Evolutionary conservation across 163 green algal genomes (phyloP).

Genomic region (Scenedesmus sp.): DNA sequence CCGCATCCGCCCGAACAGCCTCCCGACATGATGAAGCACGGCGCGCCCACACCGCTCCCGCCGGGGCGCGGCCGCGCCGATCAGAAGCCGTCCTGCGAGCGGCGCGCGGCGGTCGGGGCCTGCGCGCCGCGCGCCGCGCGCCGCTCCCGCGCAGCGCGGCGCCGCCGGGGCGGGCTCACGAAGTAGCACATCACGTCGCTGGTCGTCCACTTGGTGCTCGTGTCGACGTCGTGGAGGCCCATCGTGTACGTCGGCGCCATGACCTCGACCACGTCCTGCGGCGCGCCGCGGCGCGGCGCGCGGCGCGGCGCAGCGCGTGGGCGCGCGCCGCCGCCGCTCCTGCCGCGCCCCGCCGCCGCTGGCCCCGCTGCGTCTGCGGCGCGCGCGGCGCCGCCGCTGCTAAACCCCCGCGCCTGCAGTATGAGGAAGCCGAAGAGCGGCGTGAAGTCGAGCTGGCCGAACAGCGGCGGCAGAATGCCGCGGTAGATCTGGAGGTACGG

Average conservation of each 20-base stretch:
- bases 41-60: no score
- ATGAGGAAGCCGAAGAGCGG: constrained; percentile 97
- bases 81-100: no score
- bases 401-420: constrained; percentile 71
- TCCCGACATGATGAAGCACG: no score
- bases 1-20: no score
- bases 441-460: constrained; percentile 97
- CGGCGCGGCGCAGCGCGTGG: neutral
- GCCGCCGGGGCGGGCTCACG: no score
- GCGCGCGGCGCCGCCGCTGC: neutral
- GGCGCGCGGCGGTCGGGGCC: no score
- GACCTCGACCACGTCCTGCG: constrained; percentile 72
- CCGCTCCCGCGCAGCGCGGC: no score
- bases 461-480: constrained; percentile 92
- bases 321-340: neutral
- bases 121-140: no score
- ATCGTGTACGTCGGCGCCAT: constrained; percentile 71
- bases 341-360: neutral
- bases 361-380: no score
- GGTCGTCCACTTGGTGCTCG: constrained; percentile 66
- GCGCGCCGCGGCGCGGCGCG: no score
- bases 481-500: constrained; percentile 98
- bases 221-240: constrained; percentile 64
- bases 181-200: constrained; percentile 75
- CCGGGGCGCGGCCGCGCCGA: no score